Base-by-base conservation (phyloP, 257 asterid species). In the Catharanthus roseus region DNA sequence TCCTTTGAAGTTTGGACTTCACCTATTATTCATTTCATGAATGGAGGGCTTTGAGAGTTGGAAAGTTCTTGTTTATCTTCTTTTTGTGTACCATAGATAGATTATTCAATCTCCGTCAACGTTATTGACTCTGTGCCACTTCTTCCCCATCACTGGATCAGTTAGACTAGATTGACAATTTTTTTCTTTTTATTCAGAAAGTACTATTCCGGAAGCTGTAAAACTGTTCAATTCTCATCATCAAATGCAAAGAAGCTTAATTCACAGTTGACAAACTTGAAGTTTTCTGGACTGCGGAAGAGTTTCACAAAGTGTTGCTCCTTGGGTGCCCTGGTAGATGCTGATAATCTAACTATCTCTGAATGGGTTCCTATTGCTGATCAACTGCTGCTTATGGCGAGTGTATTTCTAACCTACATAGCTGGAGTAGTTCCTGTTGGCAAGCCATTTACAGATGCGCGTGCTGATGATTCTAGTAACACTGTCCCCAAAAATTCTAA, bases 301-400 rank as follows among this genome's bases (percentile, higher is more conserved):
- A 82, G 68, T 70, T 68, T 63, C 44, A 67, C 67, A 55, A 82
- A 73, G 67, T 85, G 89, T 74, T 70, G 67, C 76, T 88, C 85
- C 84, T 75, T 86, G 74, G 83, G 87, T 81, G 72, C 92, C 69
- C 70, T 74, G 51, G 68, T 84, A 65, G 82, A 83, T 81, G 83
- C 80, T 78, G 86, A 81, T 78, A 79, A 60, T 85, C 82, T 77
- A 36, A 42, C 77, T 68, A 13, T 73, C 68, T 60, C 84, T 71
- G 88, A 81, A 12, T 93, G 96, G 97, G 82, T 91, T 63, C 87
- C 90, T 65, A 69, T 83, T 64, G 76, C 84, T 74, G 91, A 86
- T 71, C 97, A 86, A 84, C 84, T 85, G 80, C 95, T 93, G 69
- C 90, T 89, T 61, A 74, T 86, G 85, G 85, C 90, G 28, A 89